Conservation (phyloP, 768 basidiomycete species). For the Jaapia argillacea region DNA sequence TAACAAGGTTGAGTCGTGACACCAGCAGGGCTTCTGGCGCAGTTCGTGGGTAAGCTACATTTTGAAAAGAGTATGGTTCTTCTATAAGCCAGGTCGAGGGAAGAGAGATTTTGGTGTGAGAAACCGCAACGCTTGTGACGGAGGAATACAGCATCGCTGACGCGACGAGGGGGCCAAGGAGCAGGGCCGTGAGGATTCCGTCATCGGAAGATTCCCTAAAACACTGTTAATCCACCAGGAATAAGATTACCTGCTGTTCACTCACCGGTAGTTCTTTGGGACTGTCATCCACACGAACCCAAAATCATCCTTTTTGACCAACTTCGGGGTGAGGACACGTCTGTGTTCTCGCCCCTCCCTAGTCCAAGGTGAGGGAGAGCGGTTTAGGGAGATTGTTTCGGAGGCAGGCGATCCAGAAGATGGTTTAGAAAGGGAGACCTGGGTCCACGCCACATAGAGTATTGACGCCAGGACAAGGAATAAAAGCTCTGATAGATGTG, state of each 20-base stretch:
- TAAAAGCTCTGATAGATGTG: not conserved
- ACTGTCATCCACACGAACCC: slow-evolving; percentile 88
- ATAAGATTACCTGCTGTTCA: slow-evolving; percentile 2
- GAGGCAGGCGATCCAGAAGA: slow-evolving; percentile 1
- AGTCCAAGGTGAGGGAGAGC: slow-evolving; percentile 30
- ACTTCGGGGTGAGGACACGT: too few species aligned
- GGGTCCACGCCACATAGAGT: not conserved
- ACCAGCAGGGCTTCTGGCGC: slow-evolving; percentile 45
- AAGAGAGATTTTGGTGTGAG: slow-evolving; percentile 17
- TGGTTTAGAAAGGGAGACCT: not conserved
- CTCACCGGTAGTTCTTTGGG: slow-evolving; percentile 75
- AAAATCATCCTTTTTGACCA: slow-evolving; percentile 37
- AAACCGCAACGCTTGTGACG: too few species aligned
- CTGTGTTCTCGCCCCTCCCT: slow-evolving; percentile 37
- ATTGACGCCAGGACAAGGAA: not conserved
- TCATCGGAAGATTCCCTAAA: slow-evolving; percentile 74
- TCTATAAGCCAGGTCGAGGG: slow-evolving; percentile 75
- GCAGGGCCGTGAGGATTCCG: slow-evolving; percentile 73
- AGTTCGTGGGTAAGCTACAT: slow-evolving; percentile 28
- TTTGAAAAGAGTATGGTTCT: slow-evolving; percentile 44
- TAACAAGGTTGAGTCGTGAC: slow-evolving; percentile 68
- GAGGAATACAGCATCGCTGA: slow-evolving; percentile 53
- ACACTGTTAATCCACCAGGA: too few species aligned
- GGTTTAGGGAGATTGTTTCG: slow-evolving; percentile 6
- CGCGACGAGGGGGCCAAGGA: slow-evolving; percentile 78